These are phyloP conservation scores for Macrotyloma uniflorum DNA, from an alignment of 306 rosid genomes.

Conservation along the genomic window DNA sequence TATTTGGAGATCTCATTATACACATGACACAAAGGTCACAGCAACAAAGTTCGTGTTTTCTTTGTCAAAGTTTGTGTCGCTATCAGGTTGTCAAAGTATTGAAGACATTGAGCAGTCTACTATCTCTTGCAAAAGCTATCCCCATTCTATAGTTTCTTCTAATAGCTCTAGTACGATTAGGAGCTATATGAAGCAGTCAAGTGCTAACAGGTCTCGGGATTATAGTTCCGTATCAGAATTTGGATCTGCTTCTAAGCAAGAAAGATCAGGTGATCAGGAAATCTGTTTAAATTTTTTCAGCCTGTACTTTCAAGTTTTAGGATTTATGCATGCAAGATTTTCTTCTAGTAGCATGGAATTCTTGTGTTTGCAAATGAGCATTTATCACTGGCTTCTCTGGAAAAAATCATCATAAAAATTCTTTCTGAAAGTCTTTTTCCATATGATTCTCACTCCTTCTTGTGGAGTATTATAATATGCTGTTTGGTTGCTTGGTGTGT, in stretches of 20 bases:
- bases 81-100: constrained; percentile 32
- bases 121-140: constrained; percentile 40
- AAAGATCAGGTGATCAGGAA: constrained; percentile 57
- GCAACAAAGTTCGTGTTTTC: constrained; percentile 53
- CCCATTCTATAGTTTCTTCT: constrained; percentile 34
- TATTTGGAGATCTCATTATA: constrained; percentile 43
- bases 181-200: constrained; percentile 38
- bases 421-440: not conserved
- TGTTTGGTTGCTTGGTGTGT: not conserved
- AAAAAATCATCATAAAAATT: not conserved
- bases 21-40: constrained; percentile 34
- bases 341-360: not conserved
- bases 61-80: constrained; percentile 55
- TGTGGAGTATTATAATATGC: not conserved
- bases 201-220: constrained; percentile 39
- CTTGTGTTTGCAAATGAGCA: not conserved
- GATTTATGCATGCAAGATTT: not conserved
- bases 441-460: not conserved
- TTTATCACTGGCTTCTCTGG: constrained; percentile 7
- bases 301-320: not conserved
- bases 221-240: constrained; percentile 37
- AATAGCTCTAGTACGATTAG: constrained; percentile 38
- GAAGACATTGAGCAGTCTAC: constrained; percentile 49
- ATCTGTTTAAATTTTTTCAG: not conserved
- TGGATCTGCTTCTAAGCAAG: constrained; percentile 48